A percentile compares a stretch with the other conserved stretches of the same genome.
These are phyloP conservation scores for Pterocarpus santalinus DNA, from an alignment of 306 rosid genomes.

Conservation along the genomic window DNA sequence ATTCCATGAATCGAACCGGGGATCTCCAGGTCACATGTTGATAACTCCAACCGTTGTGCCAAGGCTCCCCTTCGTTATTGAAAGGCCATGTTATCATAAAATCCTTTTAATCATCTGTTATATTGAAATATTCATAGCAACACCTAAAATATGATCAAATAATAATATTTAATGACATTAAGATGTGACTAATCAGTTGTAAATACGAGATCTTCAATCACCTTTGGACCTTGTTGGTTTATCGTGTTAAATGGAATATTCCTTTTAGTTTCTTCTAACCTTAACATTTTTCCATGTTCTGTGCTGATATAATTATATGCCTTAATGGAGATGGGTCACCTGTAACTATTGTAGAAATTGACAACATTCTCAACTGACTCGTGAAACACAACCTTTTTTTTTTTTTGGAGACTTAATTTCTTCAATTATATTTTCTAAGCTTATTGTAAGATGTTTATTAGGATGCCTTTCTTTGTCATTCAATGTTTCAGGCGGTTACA, in stretches of 20 bases:
- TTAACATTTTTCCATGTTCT: background rate
- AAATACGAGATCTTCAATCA: background rate
- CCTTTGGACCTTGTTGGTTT: background rate
- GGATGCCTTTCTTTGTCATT: conserved; percentile 3
- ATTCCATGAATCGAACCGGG: background rate
- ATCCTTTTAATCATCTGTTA: background rate
- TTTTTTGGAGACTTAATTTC: background rate
- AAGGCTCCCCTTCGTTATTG: background rate
- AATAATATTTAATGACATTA: background rate
- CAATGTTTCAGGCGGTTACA: conserved; percentile 86
- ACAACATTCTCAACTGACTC: background rate
- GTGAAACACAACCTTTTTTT: background rate
- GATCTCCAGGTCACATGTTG: background rate
- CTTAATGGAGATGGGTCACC: background rate
- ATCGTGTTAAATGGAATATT: conserved; percentile 17
- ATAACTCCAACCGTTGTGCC: background rate
- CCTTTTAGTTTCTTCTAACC: background rate
- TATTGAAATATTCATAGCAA: conserved; percentile 6
- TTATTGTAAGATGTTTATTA: conserved; percentile 31
- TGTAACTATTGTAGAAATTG: conserved; percentile 1
- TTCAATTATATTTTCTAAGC: conserved; percentile 6
- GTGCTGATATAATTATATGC: conserved; percentile 11
- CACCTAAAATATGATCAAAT: conserved; percentile 5
- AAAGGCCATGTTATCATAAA: background rate
- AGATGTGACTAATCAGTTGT: conserved; percentile 11